These are phyloP conservation scores for Pestalotiopsis sp. DNA, from an alignment of 2,329 filamentous ascomycete genomes.

Conservation along the genomic window DNA sequence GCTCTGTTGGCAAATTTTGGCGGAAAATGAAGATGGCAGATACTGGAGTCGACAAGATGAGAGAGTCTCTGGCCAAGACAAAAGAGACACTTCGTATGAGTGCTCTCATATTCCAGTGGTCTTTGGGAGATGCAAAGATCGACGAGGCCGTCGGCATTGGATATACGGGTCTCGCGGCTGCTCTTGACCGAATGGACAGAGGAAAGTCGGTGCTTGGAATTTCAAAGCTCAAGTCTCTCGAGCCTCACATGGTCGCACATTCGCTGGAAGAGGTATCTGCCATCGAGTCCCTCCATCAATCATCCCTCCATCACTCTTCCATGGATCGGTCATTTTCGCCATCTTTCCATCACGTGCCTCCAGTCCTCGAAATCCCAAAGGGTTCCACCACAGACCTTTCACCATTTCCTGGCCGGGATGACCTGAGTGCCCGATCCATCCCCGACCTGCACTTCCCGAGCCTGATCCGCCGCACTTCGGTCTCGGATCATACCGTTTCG, in stretches of 20 bases:
- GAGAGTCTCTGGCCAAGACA: conserved; percentile 56
- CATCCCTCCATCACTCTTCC: not conserved
- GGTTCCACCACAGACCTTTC: conserved; percentile 23
- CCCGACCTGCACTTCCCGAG: conserved; percentile 11
- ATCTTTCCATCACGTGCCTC: conserved; percentile 14
- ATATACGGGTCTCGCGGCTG: conserved; percentile 67
- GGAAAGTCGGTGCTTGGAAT: conserved; percentile 27
- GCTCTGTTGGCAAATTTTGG: conserved; percentile 63
- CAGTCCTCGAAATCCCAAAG: conserved; percentile 10
- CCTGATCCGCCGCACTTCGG: conserved; percentile 22
- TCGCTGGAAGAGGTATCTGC: conserved; percentile 20
- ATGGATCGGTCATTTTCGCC: not conserved
- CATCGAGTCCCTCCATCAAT: conserved; percentile 1
- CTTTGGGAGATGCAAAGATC: conserved; percentile 58
- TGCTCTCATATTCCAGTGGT: conserved; percentile 67
- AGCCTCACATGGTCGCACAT: conserved; percentile 19
- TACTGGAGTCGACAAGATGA: conserved; percentile 63
- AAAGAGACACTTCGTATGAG: conserved; percentile 66
- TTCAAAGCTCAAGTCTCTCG: conserved; percentile 32
- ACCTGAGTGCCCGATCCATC: conserved; percentile 12
- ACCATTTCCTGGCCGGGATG: conserved; percentile 18
- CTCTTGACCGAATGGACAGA: conserved; percentile 55
- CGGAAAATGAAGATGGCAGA: conserved; percentile 63
- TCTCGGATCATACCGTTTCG: conserved; percentile 24
- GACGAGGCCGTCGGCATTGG: conserved; percentile 66